Evolutionary conservation across 805 yeast species (phyloP).

Genomic region (Ogataea ramenticola): DNA sequence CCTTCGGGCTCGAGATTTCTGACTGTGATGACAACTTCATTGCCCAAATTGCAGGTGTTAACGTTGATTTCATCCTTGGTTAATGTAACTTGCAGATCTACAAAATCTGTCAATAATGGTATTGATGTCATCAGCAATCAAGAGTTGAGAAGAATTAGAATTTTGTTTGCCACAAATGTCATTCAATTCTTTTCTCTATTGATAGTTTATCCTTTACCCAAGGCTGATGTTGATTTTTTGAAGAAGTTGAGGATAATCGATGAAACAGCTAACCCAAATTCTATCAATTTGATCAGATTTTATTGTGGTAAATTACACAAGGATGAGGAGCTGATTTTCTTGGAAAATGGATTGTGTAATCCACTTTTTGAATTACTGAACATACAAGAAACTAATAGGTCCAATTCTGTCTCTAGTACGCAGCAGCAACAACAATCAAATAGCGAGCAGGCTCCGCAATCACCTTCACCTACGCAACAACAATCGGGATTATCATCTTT

Average conservation of each 20-base stretch:
- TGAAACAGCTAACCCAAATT: slow-evolving; percentile 18
- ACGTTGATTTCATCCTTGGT: slow-evolving; percentile 62
- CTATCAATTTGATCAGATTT: slow-evolving; percentile 41
- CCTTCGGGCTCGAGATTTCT: slow-evolving; percentile 54
- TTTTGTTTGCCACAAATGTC: slow-evolving; percentile 43
- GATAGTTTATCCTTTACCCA: slow-evolving; percentile 59
- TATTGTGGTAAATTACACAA: slow-evolving; percentile 48
- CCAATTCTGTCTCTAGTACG: background rate
- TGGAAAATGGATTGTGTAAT: slow-evolving; percentile 40
- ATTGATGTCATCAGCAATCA: slow-evolving; percentile 29
- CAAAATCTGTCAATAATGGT: slow-evolving; percentile 26
- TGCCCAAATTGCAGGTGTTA: slow-evolving; percentile 40
- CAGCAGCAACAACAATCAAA: background rate
- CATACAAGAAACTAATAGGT: background rate
- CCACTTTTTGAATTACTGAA: slow-evolving; percentile 40
- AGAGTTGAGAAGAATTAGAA: slow-evolving; percentile 33
- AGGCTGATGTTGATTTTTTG: slow-evolving; percentile 31
- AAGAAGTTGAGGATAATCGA: slow-evolving; percentile 22
- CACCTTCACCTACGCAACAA: background rate
- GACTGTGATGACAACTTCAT: slow-evolving; percentile 42
- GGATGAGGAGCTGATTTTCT: slow-evolving; percentile 44
- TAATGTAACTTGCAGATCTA: slow-evolving; percentile 53
- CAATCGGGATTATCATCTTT: background rate
- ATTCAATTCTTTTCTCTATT: slow-evolving; percentile 56
- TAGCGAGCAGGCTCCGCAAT: background rate